phyloP scores from a whole-genome alignment of 2,329 filamentous ascomycete species.

The Epichloe coenophiala region DNA sequence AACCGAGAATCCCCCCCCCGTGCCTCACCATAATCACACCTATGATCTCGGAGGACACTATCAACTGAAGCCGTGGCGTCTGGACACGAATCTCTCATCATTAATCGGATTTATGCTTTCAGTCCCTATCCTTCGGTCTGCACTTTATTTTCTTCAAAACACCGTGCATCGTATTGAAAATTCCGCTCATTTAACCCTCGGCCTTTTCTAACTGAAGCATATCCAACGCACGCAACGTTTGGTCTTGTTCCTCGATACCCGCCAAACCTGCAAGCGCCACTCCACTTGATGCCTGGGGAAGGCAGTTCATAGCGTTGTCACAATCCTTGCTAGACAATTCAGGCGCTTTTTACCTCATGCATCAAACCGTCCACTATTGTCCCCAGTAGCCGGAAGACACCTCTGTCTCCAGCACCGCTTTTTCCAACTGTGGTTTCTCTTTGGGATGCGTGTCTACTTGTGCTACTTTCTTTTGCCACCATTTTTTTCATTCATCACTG shows the following conservation, averaged over 20 bases:
- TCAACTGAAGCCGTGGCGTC: background rate
- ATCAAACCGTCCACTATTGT: slow-evolving; percentile 6
- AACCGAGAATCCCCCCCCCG: background rate
- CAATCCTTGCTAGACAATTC: background rate
- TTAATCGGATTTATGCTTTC: background rate
- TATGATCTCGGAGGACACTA: background rate
- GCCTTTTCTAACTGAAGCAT: background rate
- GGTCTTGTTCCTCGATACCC: background rate
- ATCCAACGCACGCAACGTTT: background rate
- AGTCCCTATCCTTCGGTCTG: background rate
- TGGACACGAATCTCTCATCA: background rate
- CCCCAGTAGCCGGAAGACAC: background rate
- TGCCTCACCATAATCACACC: background rate
- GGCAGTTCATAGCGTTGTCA: background rate
- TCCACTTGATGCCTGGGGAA: slow-evolving; percentile 1
- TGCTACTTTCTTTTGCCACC: slow-evolving; percentile 1
- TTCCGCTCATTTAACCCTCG: background rate
- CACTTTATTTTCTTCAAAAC: background rate
- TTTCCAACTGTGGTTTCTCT: background rate
- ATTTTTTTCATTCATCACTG: slow-evolving; percentile 15
- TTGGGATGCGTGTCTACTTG: background rate
- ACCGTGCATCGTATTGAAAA: background rate
- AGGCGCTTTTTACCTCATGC: slow-evolving; percentile 1
- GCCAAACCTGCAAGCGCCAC: background rate
- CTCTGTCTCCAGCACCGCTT: background rate